Evolutionary conservation across 139 green algal genomes (phyloP).

Genomic region (Desmodesmus armatus): DNA sequence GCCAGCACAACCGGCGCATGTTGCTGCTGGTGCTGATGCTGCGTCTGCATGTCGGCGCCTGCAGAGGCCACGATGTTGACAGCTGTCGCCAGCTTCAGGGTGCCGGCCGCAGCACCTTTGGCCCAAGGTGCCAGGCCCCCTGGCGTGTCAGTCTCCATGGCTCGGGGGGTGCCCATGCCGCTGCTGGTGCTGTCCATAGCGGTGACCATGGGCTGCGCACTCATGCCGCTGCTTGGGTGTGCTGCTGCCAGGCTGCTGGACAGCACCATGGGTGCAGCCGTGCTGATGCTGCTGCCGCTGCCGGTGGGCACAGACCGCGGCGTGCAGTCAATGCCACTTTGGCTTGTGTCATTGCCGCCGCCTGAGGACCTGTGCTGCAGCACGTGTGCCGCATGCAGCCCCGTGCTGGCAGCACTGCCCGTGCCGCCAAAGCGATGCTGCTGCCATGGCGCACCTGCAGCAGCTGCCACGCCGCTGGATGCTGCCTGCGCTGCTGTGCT

Average conservation of each 20-base stretch:
- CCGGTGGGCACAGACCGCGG: not conserved
- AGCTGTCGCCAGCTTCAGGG: too few species aligned
- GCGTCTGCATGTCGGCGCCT: too few species aligned
- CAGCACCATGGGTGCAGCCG: not conserved
- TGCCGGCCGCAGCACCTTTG: not conserved
- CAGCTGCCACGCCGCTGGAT: not conserved
- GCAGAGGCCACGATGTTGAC: too few species aligned
- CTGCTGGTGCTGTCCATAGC: not conserved
- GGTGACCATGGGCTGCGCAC: not conserved
- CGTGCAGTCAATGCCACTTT: conserved; percentile 35
- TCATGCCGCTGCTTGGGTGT: too few species aligned
- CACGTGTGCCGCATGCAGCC: not conserved
- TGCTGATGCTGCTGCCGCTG: not conserved
- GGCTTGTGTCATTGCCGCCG: conserved; percentile 8
- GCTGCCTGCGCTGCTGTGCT: not conserved
- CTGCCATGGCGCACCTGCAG: not conserved
- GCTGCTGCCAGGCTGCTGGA: not conserved
- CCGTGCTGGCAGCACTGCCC: not conserved
- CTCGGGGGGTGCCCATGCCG: not conserved
- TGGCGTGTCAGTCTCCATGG: conserved; percentile 30
- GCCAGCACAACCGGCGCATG: not conserved
- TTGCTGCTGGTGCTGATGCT: not conserved
- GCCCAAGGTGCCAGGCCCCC: not conserved
- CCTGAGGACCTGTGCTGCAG: not conserved
- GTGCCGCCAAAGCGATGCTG: not conserved